Percentiles rank a stretch among this genome's conserved stretches.
phyloP scores from a whole-genome alignment of 495 filamentous ascomycete species.

The Neurospora sp. region DNA sequence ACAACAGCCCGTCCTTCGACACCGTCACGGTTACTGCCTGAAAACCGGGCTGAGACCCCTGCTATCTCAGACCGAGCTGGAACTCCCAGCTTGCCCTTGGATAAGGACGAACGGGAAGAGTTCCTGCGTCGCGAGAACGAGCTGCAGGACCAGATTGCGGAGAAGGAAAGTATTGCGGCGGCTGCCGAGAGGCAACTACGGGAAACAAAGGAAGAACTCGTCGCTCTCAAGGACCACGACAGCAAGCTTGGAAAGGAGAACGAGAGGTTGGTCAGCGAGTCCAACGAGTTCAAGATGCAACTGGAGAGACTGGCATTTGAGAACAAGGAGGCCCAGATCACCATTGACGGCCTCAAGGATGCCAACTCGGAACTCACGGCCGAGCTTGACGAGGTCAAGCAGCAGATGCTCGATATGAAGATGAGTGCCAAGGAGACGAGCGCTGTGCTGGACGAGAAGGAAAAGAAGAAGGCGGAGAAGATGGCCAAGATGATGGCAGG shows the following conservation, averaged over 20 bases:
- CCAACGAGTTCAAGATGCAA: constrained; percentile 91
- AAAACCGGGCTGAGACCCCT: constrained; percentile 63
- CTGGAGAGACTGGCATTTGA: constrained; percentile 91
- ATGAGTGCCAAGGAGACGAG: constrained; percentile 92
- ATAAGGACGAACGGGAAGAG: constrained; percentile 95
- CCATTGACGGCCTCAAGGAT: constrained; percentile 90
- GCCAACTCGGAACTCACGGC: constrained; percentile 85
- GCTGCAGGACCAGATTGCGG: constrained; percentile 88
- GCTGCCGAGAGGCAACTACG: constrained; percentile 66
- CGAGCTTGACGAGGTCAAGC: constrained; percentile 92
- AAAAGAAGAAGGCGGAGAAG: constrained; percentile 94
- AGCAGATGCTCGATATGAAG: constrained; percentile 88
- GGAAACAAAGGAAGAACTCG: constrained; percentile 74
- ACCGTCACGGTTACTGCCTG: constrained; percentile 68
- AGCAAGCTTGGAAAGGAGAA: constrained; percentile 74
- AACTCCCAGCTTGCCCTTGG: constrained; percentile 76
- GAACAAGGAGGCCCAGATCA: constrained; percentile 91
- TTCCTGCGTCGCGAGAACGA: constrained; percentile 94
- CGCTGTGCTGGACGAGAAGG: constrained; percentile 85
- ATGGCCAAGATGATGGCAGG: constrained; percentile 99
- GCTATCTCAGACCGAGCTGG: constrained; percentile 60
- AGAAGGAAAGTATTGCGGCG: constrained; percentile 76
- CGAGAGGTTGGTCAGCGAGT: constrained; percentile 69
- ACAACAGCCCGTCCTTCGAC: constrained; percentile 67
- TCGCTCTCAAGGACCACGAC: constrained; percentile 71